Evolutionary conservation across 257 asterid species (phyloP), one percentile per base, ranked within the genome.

Genomic region (Asclepias syriaca): DNA sequence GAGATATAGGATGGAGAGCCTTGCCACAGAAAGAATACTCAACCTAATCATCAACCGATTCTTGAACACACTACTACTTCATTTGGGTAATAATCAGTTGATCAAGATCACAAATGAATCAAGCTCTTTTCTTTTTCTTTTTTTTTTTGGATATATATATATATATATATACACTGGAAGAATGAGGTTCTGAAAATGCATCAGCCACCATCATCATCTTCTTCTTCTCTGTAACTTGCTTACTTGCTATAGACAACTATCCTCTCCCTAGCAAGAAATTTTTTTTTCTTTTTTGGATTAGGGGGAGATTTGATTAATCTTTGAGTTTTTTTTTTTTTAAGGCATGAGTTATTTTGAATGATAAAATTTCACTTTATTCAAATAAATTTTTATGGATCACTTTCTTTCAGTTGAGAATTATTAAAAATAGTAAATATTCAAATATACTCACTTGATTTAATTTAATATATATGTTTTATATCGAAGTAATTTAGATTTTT

Each of bases 1-100:
- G 81, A 67, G 98, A 93, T 79, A 93, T 91, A n/a, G 97, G 97
- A 53, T 93, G 96, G 96, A 82, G 96, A 78, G 96, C 96, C 45
- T 77, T 93, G 65, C 54, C 88, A 15, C 78, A 55, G 18, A 82
- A 84, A 75, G 83, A 81, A 29, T 70, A 72, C 53, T 43, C 81
- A 3, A 29, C 66, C 22, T 37, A n/a, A 64, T 74, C 71, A 53
- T 65, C 49, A 80, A 51, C 37, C 37, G 19, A 7, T 46, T 40
- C 43, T 37, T 34, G 37, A 21, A 32, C 66, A 15, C 19, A 14
- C 16, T 14, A 15, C 55, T 50, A 19, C n/a, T 13, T 50, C 19
- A 13, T 50, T 15, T 50, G 53, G 18, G 53, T 8, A 54, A 1
- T 54, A 54, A 54, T 54, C 12, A 22, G 37, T 29, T 12, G 45